Evolutionary conservation across 805 yeast genomes (phyloP).

Genomic region (Lipomyces anomalus): DNA sequence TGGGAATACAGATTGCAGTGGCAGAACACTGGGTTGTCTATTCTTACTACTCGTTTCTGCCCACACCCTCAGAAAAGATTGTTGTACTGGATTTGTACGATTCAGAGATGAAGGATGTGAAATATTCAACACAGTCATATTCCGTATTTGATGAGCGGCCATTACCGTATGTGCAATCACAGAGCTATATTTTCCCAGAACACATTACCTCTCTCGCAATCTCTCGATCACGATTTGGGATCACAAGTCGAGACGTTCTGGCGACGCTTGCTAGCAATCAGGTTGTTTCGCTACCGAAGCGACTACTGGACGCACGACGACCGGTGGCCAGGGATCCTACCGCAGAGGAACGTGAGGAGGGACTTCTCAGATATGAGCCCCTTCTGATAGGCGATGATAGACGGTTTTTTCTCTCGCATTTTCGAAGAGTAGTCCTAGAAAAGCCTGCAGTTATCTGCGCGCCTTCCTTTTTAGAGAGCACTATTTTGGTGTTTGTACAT

Average conservation of each 20-base stretch:
- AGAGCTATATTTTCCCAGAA: constrained; percentile 60
- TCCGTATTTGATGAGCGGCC: constrained; percentile 36
- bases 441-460: constrained; percentile 20
- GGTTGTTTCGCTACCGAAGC: constrained; percentile 60
- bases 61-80: constrained; percentile 51
- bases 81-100: constrained; percentile 77
- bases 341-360: constrained; percentile 51
- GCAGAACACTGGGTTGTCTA: constrained; percentile 84
- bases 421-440: constrained; percentile 36
- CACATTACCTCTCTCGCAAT: constrained; percentile 48
- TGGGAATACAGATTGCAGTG: constrained; percentile 47
- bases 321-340: constrained; percentile 51
- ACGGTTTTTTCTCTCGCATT: constrained; percentile 46
- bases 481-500: constrained; percentile 58
- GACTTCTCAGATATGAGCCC: constrained; percentile 64
- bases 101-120: constrained; percentile 48
- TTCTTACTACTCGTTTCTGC: constrained; percentile 46
- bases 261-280: constrained; percentile 56
- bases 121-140: constrained; percentile 24
- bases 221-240: constrained; percentile 57
- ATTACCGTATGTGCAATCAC: constrained; percentile 46
- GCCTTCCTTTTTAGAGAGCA: constrained; percentile 74
- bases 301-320: constrained; percentile 61
- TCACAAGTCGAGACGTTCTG: constrained; percentile 62
- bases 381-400: constrained; percentile 45